Conservation (phyloP, 495 filamentous ascomycete genomes). For the Delitschia confertaspora region DNA sequence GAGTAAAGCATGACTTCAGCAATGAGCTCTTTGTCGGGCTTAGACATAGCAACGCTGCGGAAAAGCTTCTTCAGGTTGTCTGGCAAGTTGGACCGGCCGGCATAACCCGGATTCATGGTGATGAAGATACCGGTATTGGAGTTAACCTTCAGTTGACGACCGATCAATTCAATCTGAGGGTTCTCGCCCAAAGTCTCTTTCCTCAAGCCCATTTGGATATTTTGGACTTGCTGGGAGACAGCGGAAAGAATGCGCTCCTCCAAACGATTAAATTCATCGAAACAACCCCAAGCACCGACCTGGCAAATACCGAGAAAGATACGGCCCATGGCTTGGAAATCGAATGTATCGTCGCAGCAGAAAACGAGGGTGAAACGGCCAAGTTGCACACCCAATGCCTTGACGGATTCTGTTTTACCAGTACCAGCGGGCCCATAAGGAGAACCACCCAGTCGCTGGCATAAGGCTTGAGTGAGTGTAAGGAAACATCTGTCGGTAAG, state of each 20-base stretch:
- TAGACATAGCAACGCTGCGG: constrained; percentile 98
- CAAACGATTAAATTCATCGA: constrained; percentile 98
- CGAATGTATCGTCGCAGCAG: constrained; percentile 98
- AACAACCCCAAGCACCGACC: constrained; percentile 98
- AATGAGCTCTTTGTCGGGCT: constrained; percentile 98
- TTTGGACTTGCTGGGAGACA: constrained; percentile 97
- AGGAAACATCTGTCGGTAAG: constrained; percentile 97
- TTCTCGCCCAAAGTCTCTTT: constrained; percentile 68
- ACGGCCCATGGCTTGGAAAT: constrained; percentile 98
- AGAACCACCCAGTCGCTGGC: constrained; percentile 89
- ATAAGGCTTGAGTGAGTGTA: constrained; percentile 89
- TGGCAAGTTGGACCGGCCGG: constrained; percentile 91
- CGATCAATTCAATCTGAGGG: constrained; percentile 84
- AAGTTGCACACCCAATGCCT: constrained; percentile 90
- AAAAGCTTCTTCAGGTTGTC: constrained; percentile 99
- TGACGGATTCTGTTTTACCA: constrained; percentile 99
- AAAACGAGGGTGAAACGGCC: constrained; percentile 97
- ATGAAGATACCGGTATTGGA: constrained; percentile 96
- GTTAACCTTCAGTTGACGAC: constrained; percentile 78
- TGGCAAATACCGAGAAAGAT: constrained; percentile 99
- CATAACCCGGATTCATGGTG: constrained; percentile 99
- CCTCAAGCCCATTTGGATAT: constrained; percentile 91
- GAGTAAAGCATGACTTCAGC: constrained; percentile 99
- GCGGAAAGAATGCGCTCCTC: constrained; percentile 96
- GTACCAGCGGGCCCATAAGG: constrained; percentile 97